Evolutionary conservation across 2,329 filamentous ascomycete species (phyloP), one percentile per base, ranked within the genome.

Genomic region (Pseudogymnoascus sp.): DNA sequence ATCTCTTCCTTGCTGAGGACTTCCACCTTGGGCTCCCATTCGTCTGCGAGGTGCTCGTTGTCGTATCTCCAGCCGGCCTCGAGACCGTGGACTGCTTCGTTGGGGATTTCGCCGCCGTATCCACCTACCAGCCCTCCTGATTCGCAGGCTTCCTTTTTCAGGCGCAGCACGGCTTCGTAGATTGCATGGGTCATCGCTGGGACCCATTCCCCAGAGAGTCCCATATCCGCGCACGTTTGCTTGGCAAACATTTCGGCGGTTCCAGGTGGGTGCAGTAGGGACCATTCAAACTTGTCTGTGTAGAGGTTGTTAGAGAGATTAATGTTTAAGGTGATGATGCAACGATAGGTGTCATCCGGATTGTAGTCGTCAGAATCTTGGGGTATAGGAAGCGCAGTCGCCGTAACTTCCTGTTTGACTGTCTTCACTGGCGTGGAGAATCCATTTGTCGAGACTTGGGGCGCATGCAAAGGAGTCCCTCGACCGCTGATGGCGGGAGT

Each of bases 261-360:
- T 21, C 93, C 93, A 1, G 92, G 89, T 2, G 93, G 92, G 71
- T 97, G 93, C 17, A 96, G 81, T 19, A 99, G 80, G 4, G 93
- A 97, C 93, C 93, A 97, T 74, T 97, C 93, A 68, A 99, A 97
- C 72, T 93, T 96, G 80, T 99, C 95, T 3, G 91, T 96, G 76
- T 97, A 97, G 11, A 97, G 83, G 69, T 90, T 87, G 63, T 96
- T 96, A 62, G 92, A 87, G 21, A 97, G 82, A 72, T 96, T 97
- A 71, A 99, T 90, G 73, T 90, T 96, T 50, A 99, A 80, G 50
- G 86, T 90, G 69, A 99, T 87, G 70, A 97, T 89, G 74, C 95
- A 97, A 60, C 95, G 87, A 76, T 97, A 97, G 2, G 91, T 93
- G 75, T 97, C 93, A 73, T 97, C 93, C 3, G 91, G 92, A 73